phyloP scores from a whole-genome alignment of 352 stramenopile species.

The Globisporangium viniferum region DNA sequence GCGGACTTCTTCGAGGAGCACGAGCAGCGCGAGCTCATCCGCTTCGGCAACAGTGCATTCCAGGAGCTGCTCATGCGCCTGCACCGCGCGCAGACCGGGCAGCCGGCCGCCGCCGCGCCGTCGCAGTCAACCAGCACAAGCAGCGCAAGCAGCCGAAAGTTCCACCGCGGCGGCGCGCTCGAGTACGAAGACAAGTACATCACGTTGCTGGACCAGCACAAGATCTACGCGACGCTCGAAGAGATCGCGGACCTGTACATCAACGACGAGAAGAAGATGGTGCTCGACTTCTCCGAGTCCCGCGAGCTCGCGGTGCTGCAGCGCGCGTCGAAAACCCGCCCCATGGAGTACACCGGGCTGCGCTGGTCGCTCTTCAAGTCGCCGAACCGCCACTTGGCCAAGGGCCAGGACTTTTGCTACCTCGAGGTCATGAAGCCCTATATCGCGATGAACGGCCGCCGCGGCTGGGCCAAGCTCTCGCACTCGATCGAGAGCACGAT shows the following conservation, averaged over 20 bases:
- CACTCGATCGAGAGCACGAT: slow-evolving; percentile 69
- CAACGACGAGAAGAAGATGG: slow-evolving; percentile 59
- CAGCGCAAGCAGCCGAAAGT: neutral
- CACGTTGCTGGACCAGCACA: slow-evolving; percentile 51
- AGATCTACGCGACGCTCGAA: slow-evolving; percentile 60
- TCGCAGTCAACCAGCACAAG: neutral
- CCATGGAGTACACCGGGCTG: slow-evolving; percentile 57
- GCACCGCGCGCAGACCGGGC: slow-evolving; percentile 24
- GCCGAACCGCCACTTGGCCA: slow-evolving; percentile 47
- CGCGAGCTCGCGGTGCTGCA: slow-evolving; percentile 50
- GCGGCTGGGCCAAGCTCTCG: slow-evolving; percentile 63
- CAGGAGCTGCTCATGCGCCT: slow-evolving; percentile 37
- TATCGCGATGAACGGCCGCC: slow-evolving; percentile 42
- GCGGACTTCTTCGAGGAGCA: slow-evolving; percentile 26
- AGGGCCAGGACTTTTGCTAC: slow-evolving; percentile 75
- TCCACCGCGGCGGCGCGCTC: slow-evolving; percentile 19
- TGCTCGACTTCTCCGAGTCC: slow-evolving; percentile 74
- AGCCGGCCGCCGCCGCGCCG: neutral
- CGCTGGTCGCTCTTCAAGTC: slow-evolving; percentile 71
- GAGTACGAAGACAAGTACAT: slow-evolving; percentile 35
- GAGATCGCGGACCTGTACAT: slow-evolving; percentile 66
- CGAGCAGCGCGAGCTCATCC: slow-evolving; percentile 40
- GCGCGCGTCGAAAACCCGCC: slow-evolving; percentile 24
- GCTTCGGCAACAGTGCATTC: slow-evolving; percentile 41
- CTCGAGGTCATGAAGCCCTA: slow-evolving; percentile 73